Evolutionary conservation across 2,329 filamentous ascomycete genomes (phyloP), one percentile per base, ranked within the genome.

Genomic region (Ascochyta rabiei): DNA sequence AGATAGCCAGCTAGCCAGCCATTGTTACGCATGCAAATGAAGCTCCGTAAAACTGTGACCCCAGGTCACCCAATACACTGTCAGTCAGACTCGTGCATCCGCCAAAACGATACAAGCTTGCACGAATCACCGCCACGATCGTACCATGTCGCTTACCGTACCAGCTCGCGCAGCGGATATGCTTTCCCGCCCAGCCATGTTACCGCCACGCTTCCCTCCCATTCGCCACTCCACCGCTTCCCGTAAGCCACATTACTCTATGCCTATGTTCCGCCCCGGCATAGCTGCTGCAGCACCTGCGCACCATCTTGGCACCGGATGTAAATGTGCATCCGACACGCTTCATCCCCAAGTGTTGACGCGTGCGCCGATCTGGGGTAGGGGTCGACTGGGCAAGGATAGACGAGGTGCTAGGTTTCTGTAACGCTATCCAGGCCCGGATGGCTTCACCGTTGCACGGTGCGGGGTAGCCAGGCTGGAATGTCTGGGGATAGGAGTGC

Each of bases 391-490:
- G 39, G 38, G 39, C 28, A 18, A 39, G 21, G 39, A 39, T n/a
- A 4, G 4, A 12, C 39, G 30, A 37, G 26, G 3, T 10, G 26
- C 26, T 28, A 12, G 28, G 28, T 30, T 2, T 10, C 4, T 30
- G 12, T 13, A 15, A 30, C 12, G 12, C 28, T 15, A 10, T 1
- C 10, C 13, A 12, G 12, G 12, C 28, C 12, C 4, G 28, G 28
- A 13, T 30, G 28, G 28, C 37, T 46, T 55, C 52, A 41, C 46
- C 47, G 37, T 49, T 49, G 49, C 37, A 54, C 38, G 30, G 64
- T 67, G 64, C 64, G 64, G 64, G 64, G 64, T 63, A 66, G 59
- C 37, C 15, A 15, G 12, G 6, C n/a, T 34, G 31, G 31, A 34
- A 34, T 34, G 56, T 46, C 63, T 67, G 61, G 62, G 57, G 48